A percentile compares a stretch with the other conserved stretches of the same genome.
phyloP scores from a whole-genome alignment of 169 alveolate genomes.

The Babesia bovis region DNA sequence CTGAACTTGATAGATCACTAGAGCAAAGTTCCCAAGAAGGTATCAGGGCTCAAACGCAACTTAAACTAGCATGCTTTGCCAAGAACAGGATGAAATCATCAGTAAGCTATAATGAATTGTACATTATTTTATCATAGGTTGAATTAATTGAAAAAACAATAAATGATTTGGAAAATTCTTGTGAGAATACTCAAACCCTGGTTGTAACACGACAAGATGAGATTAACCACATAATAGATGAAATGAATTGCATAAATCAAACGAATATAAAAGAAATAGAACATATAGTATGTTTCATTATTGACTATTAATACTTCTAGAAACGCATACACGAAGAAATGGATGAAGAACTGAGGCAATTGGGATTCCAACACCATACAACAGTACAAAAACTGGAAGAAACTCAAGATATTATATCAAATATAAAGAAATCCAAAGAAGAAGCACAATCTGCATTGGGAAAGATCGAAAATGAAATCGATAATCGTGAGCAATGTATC shows the following conservation, averaged over 20 bases:
- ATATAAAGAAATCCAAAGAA: neutral
- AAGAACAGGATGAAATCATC: neutral
- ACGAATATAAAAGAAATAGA: neutral
- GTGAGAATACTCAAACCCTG: neutral
- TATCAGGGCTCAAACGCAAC: neutral
- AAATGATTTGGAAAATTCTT: neutral
- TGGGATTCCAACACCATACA: neutral
- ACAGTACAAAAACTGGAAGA: neutral
- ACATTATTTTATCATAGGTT: neutral
- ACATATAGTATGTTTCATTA: constrained; percentile 7
- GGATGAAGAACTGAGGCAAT: neutral
- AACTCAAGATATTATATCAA: neutral
- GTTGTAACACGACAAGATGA: neutral
- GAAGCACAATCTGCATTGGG: neutral
- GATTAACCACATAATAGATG: constrained; percentile 1
- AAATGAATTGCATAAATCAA: neutral
- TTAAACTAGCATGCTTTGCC: neutral
- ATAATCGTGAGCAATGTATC: neutral
- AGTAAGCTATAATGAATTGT: neutral
- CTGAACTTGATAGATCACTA: constrained; percentile 1
- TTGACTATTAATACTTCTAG: neutral
- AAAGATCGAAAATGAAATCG: constrained; percentile 1
- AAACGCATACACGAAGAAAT: constrained; percentile 5
- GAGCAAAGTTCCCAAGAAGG: neutral
- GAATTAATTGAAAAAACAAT: neutral